phyloP scores from a whole-genome alignment of 768 basidiomycete species.

The Pleurotus giganteus region DNA sequence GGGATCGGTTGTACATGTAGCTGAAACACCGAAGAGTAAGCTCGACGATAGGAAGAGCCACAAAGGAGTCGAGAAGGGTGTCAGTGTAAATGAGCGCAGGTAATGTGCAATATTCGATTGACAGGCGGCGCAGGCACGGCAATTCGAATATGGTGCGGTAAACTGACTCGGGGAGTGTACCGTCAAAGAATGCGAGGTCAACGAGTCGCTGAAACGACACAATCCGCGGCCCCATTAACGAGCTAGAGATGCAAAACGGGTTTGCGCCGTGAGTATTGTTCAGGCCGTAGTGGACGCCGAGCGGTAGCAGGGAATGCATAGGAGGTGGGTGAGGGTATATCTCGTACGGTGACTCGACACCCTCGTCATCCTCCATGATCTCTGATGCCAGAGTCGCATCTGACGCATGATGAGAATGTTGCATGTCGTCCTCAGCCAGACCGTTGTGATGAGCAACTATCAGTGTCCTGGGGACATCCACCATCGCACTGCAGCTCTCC shows the following conservation, averaged over 20 bases:
- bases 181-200: conserved; percentile 33
- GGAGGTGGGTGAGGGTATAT: conserved; percentile 1
- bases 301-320: not conserved
- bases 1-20: conserved; percentile 18
- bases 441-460: conserved; percentile 1
- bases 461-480: conserved; percentile 1
- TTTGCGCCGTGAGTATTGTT: not conserved
- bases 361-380: not conserved
- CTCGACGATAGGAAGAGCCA: conserved; percentile 39
- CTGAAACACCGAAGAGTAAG: conserved; percentile 36
- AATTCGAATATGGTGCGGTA: conserved; percentile 34
- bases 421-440: conserved; percentile 4
- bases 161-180: conserved; percentile 34
- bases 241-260: conserved; percentile 1
- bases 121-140: conserved; percentile 34
- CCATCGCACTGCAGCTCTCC: not conserved
- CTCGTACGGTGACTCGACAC: not conserved
- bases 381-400: not conserved
- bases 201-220: conserved; percentile 31
- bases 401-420: not conserved
- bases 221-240: conserved; percentile 9
- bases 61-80: conserved; percentile 15
- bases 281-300: not conserved
- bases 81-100: conserved; percentile 19
- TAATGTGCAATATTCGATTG: conserved; percentile 37